Conservation (phyloP, 1,284 basidiomycete species). For the Cystobasidium pallidum region DNA sequence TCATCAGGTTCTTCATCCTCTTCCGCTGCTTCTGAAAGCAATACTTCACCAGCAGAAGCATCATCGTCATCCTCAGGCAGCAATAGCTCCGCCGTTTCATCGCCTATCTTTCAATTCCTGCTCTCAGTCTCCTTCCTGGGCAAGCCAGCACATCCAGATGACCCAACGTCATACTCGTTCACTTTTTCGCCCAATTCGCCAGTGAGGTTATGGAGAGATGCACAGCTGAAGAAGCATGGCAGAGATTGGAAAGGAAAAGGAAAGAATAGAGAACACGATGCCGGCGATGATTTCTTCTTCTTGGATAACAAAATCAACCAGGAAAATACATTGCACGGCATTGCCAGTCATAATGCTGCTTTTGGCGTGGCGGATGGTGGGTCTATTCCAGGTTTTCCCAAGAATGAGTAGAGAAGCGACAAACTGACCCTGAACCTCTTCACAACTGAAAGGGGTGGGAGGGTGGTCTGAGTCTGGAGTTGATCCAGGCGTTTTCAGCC, state of each 20-base stretch:
- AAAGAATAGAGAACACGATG: slow-evolving; percentile 11
- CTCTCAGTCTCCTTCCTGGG: slow-evolving; percentile 37
- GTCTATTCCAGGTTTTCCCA: too few species aligned
- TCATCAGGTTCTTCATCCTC: slow-evolving; percentile 19
- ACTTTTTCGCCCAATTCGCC: slow-evolving; percentile 27
- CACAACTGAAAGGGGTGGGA: slow-evolving; percentile 59
- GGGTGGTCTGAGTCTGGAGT: slow-evolving; percentile 76
- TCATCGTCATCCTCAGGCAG: background rate
- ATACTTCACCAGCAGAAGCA: slow-evolving; percentile 1
- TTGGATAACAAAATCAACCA: background rate
- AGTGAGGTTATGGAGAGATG: slow-evolving; percentile 26
- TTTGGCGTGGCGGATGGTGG: slow-evolving; percentile 69
- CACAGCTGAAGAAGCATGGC: slow-evolving; percentile 20
- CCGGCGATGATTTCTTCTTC: slow-evolving; percentile 41
- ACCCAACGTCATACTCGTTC: slow-evolving; percentile 9
- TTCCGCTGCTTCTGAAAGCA: slow-evolving; percentile 1
- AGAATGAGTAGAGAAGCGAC: too few species aligned
- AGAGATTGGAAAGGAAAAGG: slow-evolving; percentile 29
- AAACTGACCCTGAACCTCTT: too few species aligned
- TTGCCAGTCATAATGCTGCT: slow-evolving; percentile 8
- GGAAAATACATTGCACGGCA: background rate
- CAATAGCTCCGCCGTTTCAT: slow-evolving; percentile 11
- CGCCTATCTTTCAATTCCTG: slow-evolving; percentile 32
- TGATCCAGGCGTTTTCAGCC: slow-evolving; percentile 76
- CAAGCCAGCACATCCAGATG: slow-evolving; percentile 26